These are phyloP conservation scores for Vachellia pachyceras DNA, from an alignment of 306 rosid genomes.

Conservation along the genomic window DNA sequence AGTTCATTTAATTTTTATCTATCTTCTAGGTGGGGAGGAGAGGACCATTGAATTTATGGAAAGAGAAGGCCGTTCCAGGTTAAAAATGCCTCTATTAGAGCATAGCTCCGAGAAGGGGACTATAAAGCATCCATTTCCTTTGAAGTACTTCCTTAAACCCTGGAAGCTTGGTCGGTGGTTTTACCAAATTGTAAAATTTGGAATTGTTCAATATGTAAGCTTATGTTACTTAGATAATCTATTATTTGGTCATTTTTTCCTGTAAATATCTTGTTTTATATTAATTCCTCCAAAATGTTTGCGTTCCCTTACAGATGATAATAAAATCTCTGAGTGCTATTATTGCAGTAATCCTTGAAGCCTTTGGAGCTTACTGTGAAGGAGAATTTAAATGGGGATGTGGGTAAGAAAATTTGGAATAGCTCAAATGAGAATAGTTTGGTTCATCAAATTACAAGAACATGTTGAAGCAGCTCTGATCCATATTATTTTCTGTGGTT, in stretches of 20 bases:
- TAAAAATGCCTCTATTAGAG: slow-evolving; percentile 74
- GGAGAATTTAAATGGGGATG: slow-evolving; percentile 92
- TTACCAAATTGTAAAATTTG: slow-evolving; percentile 90
- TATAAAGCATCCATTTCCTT: slow-evolving; percentile 85
- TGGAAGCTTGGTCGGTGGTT: slow-evolving; percentile 90
- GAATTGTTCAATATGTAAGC: slow-evolving; percentile 99
- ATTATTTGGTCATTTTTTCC: slow-evolving; percentile 14
- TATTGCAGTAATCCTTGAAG: slow-evolving; percentile 88
- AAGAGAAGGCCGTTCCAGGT: slow-evolving; percentile 75
- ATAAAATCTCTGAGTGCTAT: slow-evolving; percentile 84
- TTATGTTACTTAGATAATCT: slow-evolving; percentile 32
- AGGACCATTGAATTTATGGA: slow-evolving; percentile 90
- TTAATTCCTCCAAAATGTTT: slow-evolving; percentile 31
- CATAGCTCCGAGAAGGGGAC: slow-evolving; percentile 62
- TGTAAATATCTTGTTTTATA: slow-evolving; percentile 29
- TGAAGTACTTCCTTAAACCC: slow-evolving; percentile 79
- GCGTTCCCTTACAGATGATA: slow-evolving; percentile 75
- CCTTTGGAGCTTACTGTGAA: slow-evolving; percentile 87
- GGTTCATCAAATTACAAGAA: slow-evolving; percentile 15
- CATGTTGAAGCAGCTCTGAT: neutral
- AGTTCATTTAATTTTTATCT: neutral
- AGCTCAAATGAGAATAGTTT: slow-evolving; percentile 23
- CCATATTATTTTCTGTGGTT: slow-evolving; percentile 15
- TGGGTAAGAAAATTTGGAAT: slow-evolving; percentile 69
- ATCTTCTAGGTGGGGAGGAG: slow-evolving; percentile 83